phyloP scores from a whole-genome alignment of 495 filamentous ascomycete species.

The Neurospora tetrasperma region DNA sequence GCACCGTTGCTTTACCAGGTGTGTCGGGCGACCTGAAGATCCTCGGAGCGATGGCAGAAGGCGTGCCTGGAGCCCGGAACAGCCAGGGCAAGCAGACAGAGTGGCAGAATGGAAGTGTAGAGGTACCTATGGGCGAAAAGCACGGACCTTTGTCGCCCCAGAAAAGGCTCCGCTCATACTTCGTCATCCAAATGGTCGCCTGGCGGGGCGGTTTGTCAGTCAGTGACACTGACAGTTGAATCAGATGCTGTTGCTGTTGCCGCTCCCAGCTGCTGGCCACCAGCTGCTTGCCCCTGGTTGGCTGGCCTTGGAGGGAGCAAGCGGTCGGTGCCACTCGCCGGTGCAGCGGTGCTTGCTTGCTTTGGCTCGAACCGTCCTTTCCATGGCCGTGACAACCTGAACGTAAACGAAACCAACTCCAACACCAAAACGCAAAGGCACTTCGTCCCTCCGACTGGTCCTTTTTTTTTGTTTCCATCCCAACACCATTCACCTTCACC shows the following conservation, averaged over 20 bases:
- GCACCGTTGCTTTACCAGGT: background rate
- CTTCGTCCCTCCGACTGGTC: background rate
- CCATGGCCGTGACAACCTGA: background rate
- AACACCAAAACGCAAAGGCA: slow-evolving; percentile 2
- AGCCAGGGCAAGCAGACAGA: background rate
- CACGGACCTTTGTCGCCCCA: slow-evolving; percentile 26
- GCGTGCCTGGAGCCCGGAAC: background rate
- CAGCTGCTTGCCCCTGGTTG: background rate
- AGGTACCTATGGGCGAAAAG: slow-evolving; percentile 10
- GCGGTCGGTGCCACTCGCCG: background rate
- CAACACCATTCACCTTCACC: slow-evolving; percentile 2
- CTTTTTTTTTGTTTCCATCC: background rate
- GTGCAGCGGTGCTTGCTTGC: background rate
- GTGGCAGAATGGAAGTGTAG: slow-evolving; percentile 4
- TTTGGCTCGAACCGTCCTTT: background rate
- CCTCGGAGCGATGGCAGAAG: background rate
- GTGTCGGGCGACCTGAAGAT: background rate
- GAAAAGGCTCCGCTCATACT: slow-evolving; percentile 17
- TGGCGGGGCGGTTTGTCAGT: slow-evolving; percentile 7
- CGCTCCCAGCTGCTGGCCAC: slow-evolving; percentile 7
- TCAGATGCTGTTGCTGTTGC: background rate
- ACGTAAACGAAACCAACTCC: background rate
- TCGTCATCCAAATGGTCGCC: slow-evolving; percentile 32
- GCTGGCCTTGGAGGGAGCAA: slow-evolving; percentile 9
- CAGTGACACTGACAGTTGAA: background rate